A percentile compares a stretch with the other conserved stretches of the same genome.
These are phyloP conservation scores for Pythium guiyangense DNA, from an alignment of 352 stramenopile species.

Conservation along the genomic window DNA sequence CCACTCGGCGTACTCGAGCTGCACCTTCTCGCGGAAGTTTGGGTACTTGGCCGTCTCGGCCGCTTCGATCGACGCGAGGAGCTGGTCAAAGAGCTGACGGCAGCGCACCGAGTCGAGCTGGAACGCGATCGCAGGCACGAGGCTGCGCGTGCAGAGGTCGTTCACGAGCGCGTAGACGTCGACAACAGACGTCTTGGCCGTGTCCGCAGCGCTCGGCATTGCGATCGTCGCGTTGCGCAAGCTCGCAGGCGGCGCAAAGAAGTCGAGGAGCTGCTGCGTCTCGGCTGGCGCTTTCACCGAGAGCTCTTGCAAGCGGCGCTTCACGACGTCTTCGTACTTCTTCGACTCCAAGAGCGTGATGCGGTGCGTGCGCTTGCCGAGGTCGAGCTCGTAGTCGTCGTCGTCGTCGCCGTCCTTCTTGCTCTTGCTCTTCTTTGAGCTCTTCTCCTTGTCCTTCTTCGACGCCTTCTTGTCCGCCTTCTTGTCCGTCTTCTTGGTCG, in stretches of 20 bases:
- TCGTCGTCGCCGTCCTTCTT: constrained; percentile 67
- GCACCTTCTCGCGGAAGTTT: constrained; percentile 91
- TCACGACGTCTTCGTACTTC: constrained; percentile 96
- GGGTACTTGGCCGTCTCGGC: constrained; percentile 73
- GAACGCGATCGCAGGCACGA: constrained; percentile 85
- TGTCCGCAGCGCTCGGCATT: constrained; percentile 40
- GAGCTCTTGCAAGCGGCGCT: constrained; percentile 87
- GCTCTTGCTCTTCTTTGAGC: constrained; percentile 63
- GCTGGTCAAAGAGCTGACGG: constrained; percentile 81
- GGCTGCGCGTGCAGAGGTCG: constrained; percentile 47
- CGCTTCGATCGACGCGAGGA: constrained; percentile 67
- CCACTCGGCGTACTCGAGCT: constrained; percentile 89
- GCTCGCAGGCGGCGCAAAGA: constrained; percentile 63
- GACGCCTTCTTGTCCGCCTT: constrained; percentile 30
- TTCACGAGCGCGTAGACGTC: constrained; percentile 71
- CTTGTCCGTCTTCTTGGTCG: constrained; percentile 14
- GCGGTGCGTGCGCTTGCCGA: constrained; percentile 81
- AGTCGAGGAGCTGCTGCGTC: constrained; percentile 80
- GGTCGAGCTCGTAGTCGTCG: constrained; percentile 56
- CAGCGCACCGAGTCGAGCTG: constrained; percentile 87
- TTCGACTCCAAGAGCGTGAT: constrained; percentile 98
- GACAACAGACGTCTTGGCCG: constrained; percentile 49
- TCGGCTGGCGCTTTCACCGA: constrained; percentile 87
- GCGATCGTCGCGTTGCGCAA: constrained; percentile 61
- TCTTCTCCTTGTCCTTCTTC: constrained; percentile 51